A percentile compares a stretch with the other conserved stretches of the same genome.
phyloP scores from a whole-genome alignment of 805 yeast genomes.

The Candida insectorum region DNA sequence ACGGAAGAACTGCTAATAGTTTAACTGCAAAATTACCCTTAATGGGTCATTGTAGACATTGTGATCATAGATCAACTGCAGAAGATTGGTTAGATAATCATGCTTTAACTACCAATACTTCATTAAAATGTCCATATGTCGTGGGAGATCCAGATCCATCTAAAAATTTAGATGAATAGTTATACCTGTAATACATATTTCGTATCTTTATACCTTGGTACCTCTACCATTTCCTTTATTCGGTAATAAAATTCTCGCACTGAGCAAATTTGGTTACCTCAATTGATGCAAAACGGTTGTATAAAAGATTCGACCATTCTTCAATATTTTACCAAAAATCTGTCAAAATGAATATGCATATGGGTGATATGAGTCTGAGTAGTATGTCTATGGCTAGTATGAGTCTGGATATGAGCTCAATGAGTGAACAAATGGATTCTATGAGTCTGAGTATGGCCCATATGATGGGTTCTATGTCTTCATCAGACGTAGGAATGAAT shows the following conservation, averaged over 20 bases:
- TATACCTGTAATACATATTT: no score
- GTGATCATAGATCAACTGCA: constrained; percentile 49
- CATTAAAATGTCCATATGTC: constrained; percentile 20
- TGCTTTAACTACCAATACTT: constrained; percentile 33
- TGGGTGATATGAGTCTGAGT: no score
- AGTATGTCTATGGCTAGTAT: neutral
- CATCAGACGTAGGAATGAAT: constrained; percentile 9
- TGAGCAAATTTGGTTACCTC: no score
- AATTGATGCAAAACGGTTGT: no score
- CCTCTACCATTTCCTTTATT: no score
- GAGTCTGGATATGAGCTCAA: neutral
- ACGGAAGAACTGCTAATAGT: constrained; percentile 36
- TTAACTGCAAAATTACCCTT: constrained; percentile 40
- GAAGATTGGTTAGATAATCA: constrained; percentile 56
- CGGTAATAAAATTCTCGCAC: no score
- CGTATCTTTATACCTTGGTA: no score
- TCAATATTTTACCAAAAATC: no score
- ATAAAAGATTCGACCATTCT: no score
- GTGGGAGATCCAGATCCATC: constrained; percentile 7
- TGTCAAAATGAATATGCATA: no score
- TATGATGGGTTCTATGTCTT: constrained; percentile 1
- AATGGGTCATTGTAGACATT: constrained; percentile 38
- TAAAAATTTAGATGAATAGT: no score
- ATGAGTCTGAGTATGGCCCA: neutral
- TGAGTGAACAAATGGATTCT: neutral